A percentile compares a stretch with the other conserved stretches of the same genome.
Conservation (phyloP, 2,329 filamentous ascomycete genomes). For the Botryosphaeria dothidea region DNA sequence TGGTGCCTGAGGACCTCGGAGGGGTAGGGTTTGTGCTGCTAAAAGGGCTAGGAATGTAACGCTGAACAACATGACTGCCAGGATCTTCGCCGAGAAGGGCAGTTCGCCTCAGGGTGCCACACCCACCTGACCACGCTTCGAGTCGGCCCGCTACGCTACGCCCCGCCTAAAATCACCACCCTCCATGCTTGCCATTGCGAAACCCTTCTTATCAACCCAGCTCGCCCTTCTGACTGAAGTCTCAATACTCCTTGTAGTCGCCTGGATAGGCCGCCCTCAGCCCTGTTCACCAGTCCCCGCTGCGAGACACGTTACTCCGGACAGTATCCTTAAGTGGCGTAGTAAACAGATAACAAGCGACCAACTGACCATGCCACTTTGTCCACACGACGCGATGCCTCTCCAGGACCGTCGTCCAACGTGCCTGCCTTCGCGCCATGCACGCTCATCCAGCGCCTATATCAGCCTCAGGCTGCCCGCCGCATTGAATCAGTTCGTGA, state of each 20-base stretch:
- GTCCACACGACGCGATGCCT: constrained; percentile 1
- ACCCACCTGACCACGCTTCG: background rate
- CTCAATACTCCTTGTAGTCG: background rate
- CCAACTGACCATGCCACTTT: background rate
- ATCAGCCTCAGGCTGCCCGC: background rate
- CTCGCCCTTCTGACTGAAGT: constrained; percentile 5
- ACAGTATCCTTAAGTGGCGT: background rate
- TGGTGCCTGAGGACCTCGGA: background rate
- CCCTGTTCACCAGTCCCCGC: background rate
- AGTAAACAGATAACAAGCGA: background rate
- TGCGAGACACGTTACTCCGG: background rate
- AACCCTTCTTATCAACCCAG: background rate
- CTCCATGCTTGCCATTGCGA: background rate
- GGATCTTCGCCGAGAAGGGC: background rate
- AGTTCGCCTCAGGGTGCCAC: constrained; percentile 1
- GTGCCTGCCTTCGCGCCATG: background rate
- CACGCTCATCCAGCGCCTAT: background rate
- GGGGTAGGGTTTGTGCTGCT: background rate
- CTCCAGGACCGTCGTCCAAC: background rate
- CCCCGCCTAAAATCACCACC: background rate
- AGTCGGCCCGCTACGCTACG: background rate
- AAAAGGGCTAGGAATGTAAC: background rate
- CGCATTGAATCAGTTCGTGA: background rate
- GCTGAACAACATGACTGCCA: constrained; percentile 12
- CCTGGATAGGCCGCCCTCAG: background rate